Conservation (phyloP, 1,139 yeast species). For the Suhomyces panamericanus region DNA sequence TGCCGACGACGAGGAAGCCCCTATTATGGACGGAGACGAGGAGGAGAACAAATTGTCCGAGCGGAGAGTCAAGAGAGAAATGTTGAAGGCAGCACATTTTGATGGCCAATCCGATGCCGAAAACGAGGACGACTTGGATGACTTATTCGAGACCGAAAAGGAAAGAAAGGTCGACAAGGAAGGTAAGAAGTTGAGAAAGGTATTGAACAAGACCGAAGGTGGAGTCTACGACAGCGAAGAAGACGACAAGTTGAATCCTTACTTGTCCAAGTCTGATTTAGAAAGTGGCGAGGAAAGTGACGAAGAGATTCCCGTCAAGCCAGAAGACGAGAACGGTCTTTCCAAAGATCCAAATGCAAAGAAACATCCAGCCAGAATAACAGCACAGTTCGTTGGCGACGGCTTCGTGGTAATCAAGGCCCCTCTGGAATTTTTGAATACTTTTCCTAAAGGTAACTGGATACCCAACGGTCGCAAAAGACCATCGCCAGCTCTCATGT, state of each 20-base stretch:
- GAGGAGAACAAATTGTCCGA: slow-evolving; percentile 92
- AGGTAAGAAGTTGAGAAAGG: slow-evolving; percentile 82
- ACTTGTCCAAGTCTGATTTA: slow-evolving; percentile 69
- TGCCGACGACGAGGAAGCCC: slow-evolving; percentile 99
- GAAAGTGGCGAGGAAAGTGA: slow-evolving; percentile 54
- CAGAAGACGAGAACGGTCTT: slow-evolving; percentile 41
- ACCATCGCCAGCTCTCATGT: slow-evolving; percentile 22
- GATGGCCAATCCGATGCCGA: slow-evolving; percentile 62
- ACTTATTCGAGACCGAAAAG: slow-evolving; percentile 60
- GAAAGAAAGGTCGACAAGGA: slow-evolving; percentile 85
- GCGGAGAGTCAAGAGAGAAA: slow-evolving; percentile 83
- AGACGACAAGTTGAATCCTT: slow-evolving; percentile 70
- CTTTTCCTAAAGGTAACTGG: slow-evolving; percentile 84
- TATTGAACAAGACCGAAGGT: slow-evolving; percentile 82
- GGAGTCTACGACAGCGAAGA: slow-evolving; percentile 91
- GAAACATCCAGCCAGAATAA: slow-evolving; percentile 30
- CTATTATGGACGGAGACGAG: slow-evolving; percentile 95
- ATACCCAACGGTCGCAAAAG: slow-evolving; percentile 61
- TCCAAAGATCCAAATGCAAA: slow-evolving; percentile 13
- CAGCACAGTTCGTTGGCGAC: slow-evolving; percentile 53
- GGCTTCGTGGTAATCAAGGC: slow-evolving; percentile 72
- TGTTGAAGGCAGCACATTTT: slow-evolving; percentile 79
- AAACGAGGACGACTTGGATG: slow-evolving; percentile 60
- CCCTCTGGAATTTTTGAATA: slow-evolving; percentile 56
- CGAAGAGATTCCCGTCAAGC: slow-evolving; percentile 39